Percentiles rank a stretch among this genome's conserved stretches.
phyloP scores from a whole-genome alignment of 2,329 filamentous ascomycete genomes.

The Boeremia exigua region DNA sequence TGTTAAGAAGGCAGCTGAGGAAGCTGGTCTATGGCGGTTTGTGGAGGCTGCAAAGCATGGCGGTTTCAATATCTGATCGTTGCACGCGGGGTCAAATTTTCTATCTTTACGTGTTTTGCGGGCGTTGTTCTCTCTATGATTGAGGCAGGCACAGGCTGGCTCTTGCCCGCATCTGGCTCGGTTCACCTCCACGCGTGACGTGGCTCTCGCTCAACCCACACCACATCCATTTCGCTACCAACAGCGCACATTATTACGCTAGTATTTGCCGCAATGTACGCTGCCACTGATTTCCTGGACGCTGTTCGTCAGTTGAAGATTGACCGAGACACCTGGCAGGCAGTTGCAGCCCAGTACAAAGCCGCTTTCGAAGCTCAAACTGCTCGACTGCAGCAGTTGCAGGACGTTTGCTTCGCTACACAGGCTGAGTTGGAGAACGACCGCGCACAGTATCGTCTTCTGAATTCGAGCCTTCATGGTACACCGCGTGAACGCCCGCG shows the following conservation, averaged over 20 bases:
- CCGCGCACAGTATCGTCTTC: conserved; percentile 24
- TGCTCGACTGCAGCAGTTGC: conserved; percentile 29
- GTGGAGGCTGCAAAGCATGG: conserved; percentile 68
- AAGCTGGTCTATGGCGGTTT: conserved; percentile 79
- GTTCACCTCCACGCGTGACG: not conserved
- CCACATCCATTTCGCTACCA: conserved; percentile 9
- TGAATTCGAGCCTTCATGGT: conserved; percentile 9
- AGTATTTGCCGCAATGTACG: conserved; percentile 9
- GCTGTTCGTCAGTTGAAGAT: conserved; percentile 33
- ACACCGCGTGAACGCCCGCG: not conserved
- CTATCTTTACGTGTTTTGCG: not conserved
- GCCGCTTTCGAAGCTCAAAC: conserved; percentile 36
- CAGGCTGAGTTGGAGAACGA: conserved; percentile 45
- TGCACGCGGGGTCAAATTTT: not conserved
- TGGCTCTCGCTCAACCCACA: not conserved
- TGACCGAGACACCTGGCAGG: conserved; percentile 40
- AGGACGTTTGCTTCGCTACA: conserved; percentile 38
- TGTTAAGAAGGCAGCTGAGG: conserved; percentile 71
- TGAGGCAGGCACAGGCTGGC: not conserved
- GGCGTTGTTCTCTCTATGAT: not conserved
- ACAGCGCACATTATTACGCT: conserved; percentile 27
- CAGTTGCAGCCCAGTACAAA: conserved; percentile 36
- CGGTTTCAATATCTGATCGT: conserved; percentile 57
- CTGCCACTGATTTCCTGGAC: conserved; percentile 19
- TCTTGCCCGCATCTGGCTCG: not conserved